These are phyloP conservation scores for Myrica gale DNA, from an alignment of 306 rosid genomes.

Conservation along the genomic window DNA sequence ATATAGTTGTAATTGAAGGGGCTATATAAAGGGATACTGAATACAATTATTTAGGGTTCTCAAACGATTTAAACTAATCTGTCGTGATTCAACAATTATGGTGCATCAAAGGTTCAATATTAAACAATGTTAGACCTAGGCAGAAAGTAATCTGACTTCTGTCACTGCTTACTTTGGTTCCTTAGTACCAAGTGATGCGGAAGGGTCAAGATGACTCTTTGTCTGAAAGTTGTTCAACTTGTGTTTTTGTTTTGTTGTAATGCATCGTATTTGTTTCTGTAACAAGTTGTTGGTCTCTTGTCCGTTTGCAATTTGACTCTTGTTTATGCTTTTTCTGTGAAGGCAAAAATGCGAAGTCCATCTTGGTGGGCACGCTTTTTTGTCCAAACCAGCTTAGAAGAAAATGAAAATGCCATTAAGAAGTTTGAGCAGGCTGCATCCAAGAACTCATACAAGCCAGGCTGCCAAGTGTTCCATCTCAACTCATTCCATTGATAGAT, in stretches of 20 bases:
- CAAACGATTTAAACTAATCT: neutral
- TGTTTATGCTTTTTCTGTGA: conserved; percentile 28
- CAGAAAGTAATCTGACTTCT: neutral
- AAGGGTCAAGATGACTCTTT: neutral
- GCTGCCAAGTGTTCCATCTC: conserved; percentile 85
- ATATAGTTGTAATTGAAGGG: neutral
- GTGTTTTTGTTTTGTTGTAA: neutral
- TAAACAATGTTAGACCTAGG: neutral
- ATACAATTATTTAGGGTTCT: neutral
- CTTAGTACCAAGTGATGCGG: neutral
- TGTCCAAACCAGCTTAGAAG: conserved; percentile 58
- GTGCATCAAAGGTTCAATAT: neutral
- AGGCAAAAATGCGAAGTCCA: conserved; percentile 88
- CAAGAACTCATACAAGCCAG: conserved; percentile 54
- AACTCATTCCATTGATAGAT: conserved; percentile 54
- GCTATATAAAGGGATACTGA: neutral
- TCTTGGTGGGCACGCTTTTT: conserved; percentile 86
- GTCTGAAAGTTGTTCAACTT: neutral
- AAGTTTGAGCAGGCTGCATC: conserved; percentile 72
- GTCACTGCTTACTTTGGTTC: neutral
- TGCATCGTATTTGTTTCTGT: neutral
- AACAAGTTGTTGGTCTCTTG: neutral
- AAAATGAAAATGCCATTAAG: conserved; percentile 53
- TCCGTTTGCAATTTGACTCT: conserved; percentile 19
- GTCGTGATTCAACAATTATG: neutral